phyloP scores from a whole-genome alignment of 176 grass and related monocot genomes.

The Saccharum spontaneum region DNA sequence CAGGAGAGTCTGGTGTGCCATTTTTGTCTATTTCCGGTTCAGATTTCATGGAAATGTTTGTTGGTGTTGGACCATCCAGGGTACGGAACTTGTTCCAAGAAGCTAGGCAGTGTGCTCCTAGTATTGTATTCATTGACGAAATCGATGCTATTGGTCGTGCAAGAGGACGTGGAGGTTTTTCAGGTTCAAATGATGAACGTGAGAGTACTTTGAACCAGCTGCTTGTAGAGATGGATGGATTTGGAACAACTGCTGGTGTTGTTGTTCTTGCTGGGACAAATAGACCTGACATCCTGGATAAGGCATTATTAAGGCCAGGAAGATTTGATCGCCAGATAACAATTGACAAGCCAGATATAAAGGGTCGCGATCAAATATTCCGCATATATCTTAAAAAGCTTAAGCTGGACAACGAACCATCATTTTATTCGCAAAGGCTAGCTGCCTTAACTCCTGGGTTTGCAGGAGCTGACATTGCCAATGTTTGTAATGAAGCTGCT shows the following conservation, averaged over 20 bases:
- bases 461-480: conserved; percentile 98
- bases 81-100: conserved; percentile 78
- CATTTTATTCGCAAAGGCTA: conserved; percentile 87
- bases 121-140: conserved; percentile 90
- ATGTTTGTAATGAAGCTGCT: conserved; percentile 98
- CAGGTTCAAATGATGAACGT: conserved; percentile 70
- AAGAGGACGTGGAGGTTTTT: conserved; percentile 63
- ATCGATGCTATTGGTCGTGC: conserved; percentile 83
- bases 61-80: conserved; percentile 75
- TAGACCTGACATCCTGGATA: conserved; percentile 89
- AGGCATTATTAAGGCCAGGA: conserved; percentile 89
- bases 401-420: conserved; percentile 83
- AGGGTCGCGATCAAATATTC: conserved; percentile 94
- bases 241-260: conserved; percentile 69
- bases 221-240: conserved; percentile 30
- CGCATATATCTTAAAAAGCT: conserved; percentile 92
- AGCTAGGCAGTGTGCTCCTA: conserved; percentile 70
- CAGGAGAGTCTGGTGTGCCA: conserved; percentile 75
- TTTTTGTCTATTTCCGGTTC: conserved; percentile 81
- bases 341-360: conserved; percentile 98
- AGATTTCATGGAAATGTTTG: conserved; percentile 94
- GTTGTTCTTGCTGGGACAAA: conserved; percentile 92
- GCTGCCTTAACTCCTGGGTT: conserved; percentile 97
- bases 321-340: conserved; percentile 97
- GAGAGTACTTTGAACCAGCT: conserved; percentile 88